Base-by-base conservation (phyloP, 2,329 filamentous ascomycete genomes). In the Colletotrichum eleusines region DNA sequence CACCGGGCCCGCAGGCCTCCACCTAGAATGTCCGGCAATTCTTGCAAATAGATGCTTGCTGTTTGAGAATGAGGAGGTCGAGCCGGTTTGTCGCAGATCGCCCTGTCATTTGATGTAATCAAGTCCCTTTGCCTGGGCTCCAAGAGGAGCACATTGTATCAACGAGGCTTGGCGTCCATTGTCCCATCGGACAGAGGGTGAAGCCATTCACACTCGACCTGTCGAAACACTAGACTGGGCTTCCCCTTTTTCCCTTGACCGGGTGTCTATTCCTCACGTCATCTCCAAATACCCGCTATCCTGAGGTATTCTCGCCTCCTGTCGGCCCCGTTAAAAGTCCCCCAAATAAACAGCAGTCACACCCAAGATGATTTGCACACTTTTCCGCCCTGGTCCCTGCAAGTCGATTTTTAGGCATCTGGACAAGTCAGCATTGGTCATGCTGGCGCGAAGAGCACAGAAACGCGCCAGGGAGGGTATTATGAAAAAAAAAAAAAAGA, bases 71-170 rank as follows among this genome's bases (percentile, higher is more conserved):
- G 44, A 53, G 57, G 44, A 67, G 42, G 63, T 71, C 33, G 50
- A 67, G 63, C 68, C 68, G 67, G 44, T 35, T 42, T 50, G 63
- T 71, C 57, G 68, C 63, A 58, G 57, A 63, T 62, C 57, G 48
- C 51, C 33, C 38, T 40, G 11, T 70, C 51, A 26, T 70, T 67
- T 8, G 63, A 70, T 70, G 63, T 57, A 57, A 62, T 58, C 54
- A 18, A 48, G 55, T 55, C 44, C 23, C 16, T 12, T 33, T 64
- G 33, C 54, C 40, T 61, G 38, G 20, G n/a, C 16, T 23, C 18
- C 12, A 46, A 38, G 28, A 55, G 5, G 50, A 62, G 28, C 33
- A 28, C 53, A 55, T 63, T 63, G 63, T 62, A 50, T 20, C 16
- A 42, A 62, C 57, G 14, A 26, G 20, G 26, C 44, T 44, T 9